These are phyloP conservation scores for Thielaviopsis populi DNA, from an alignment of 2,329 filamentous ascomycete genomes.

Conservation along the genomic window DNA sequence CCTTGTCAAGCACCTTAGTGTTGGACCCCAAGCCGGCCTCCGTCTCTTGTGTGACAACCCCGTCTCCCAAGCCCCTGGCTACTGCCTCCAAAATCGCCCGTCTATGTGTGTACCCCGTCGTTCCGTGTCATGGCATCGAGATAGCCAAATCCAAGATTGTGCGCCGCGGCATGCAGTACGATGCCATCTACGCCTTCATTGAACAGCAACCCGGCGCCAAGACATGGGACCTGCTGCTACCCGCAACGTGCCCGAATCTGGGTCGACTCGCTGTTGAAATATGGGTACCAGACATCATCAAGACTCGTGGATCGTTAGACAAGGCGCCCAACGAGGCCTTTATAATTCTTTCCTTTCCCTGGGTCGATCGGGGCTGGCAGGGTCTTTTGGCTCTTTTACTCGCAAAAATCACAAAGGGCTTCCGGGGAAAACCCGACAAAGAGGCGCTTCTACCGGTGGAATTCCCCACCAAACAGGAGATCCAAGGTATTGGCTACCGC, in stretches of 20 bases:
- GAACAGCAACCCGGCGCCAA: slow-evolving; percentile 37
- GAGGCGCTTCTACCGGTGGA: slow-evolving; percentile 53
- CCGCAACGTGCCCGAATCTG: slow-evolving; percentile 27
- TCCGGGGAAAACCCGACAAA: slow-evolving; percentile 39
- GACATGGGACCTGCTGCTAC: slow-evolving; percentile 11
- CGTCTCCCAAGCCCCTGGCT: not conserved
- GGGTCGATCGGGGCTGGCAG: slow-evolving; percentile 27
- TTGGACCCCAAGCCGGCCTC: not conserved
- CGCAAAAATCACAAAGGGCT: slow-evolving; percentile 37
- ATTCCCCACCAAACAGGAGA: slow-evolving; percentile 42
- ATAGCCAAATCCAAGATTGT: slow-evolving; percentile 49
- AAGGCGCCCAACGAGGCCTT: slow-evolving; percentile 33
- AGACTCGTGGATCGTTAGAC: slow-evolving; percentile 34
- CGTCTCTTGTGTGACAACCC: not conserved
- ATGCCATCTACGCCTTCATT: slow-evolving; percentile 72
- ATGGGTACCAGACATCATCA: slow-evolving; percentile 52
- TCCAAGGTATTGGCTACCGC: slow-evolving; percentile 42
- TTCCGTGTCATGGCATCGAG: slow-evolving; percentile 67
- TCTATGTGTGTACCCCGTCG: slow-evolving; percentile 67
- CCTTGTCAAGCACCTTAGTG: not conserved
- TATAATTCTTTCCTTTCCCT: slow-evolving; percentile 53
- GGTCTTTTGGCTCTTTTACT: slow-evolving; percentile 35
- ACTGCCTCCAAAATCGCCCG: slow-evolving; percentile 35
- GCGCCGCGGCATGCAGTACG: slow-evolving; percentile 57
- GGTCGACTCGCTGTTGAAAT: slow-evolving; percentile 53